These are phyloP conservation scores for Oryza officinalis DNA, from an alignment of 176 grass and related monocot species.

Conservation along the genomic window DNA sequence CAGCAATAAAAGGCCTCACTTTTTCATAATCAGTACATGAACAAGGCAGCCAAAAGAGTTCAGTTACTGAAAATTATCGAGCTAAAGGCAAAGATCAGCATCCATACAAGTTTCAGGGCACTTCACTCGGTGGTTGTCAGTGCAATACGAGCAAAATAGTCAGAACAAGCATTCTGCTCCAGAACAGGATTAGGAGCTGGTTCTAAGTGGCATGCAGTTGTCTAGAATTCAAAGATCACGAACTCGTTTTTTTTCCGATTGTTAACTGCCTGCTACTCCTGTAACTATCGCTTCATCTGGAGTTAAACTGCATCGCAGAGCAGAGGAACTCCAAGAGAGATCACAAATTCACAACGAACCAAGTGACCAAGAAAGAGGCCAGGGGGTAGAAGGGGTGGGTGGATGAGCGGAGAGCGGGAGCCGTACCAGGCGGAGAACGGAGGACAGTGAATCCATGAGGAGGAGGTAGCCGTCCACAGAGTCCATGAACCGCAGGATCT, in stretches of 20 bases:
- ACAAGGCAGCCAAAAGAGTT: not conserved
- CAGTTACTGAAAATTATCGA: not conserved
- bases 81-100: not conserved
- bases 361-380: no score
- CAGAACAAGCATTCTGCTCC: not conserved
- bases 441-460: constrained; percentile 52
- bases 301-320: not conserved
- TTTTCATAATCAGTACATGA: not conserved
- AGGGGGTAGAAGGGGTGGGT: not conserved
- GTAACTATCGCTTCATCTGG: not conserved
- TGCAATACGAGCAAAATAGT: not conserved
- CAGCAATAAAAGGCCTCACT: not conserved
- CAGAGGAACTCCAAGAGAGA: not conserved
- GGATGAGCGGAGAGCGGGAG: not conserved
- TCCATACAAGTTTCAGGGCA: not conserved
- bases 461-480: constrained; percentile 50
- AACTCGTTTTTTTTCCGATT: no score
- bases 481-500: constrained; percentile 58
- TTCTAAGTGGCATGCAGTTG: not conserved
- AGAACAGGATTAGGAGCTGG: not conserved
- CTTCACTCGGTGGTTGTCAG: not conserved
- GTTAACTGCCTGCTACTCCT: no score
- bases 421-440: constrained; percentile 49
- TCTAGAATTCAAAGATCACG: no score
- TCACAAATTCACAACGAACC: no score